Base-by-base conservation (phyloP, 148 eudicot species). In the Chenopodium formosanum region DNA sequence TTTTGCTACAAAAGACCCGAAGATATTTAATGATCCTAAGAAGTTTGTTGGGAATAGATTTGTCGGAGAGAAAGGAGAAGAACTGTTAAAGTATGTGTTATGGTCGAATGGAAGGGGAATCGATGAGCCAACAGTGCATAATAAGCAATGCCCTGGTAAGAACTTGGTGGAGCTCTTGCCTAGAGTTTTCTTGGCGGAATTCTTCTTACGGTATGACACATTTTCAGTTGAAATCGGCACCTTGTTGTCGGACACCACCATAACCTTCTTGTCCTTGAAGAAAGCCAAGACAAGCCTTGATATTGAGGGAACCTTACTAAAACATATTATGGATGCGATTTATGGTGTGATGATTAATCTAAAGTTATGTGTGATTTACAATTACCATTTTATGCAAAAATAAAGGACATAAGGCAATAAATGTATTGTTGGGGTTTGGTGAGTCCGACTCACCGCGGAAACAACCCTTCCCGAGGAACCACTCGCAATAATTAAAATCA, bases 131-230 rank as follows among this genome's bases (percentile, higher is more conserved):
- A 89, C 86, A 19, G 74, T 47, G 31, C 2, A 48, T 48, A 89
- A 92, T 63, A 92, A 90, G 82, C 95, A 92, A 82, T 92, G 95
- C 27, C 88, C 92, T 25, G 95, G 72, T n/a, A 90, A 90, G 78
- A 88, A 92, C 76, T n/a, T 90, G 53, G 90, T 90, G 77, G 84
- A 88, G 85, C 77, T 92, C 31, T 5, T 90, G 66, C 77, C 86
- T 25, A 87, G 92, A 79, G 16, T 92, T 53, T 46, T 90, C 80
- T 25, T 90, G 85, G 93, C 86, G 56, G 95, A 90, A 80, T 40
- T 90, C 32, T 92, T 90, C 80, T 81, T 90, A 10, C 74, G 89
- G 52, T 92, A 92, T 25, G 93, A 92, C 70, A 85, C 89, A 12
- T 83, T 90, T 34, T 77, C 73, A 25, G 84, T 84, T 14, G 91